phyloP scores from a whole-genome alignment of 2,329 filamentous ascomycete species.

The Colletotrichum sp. region DNA sequence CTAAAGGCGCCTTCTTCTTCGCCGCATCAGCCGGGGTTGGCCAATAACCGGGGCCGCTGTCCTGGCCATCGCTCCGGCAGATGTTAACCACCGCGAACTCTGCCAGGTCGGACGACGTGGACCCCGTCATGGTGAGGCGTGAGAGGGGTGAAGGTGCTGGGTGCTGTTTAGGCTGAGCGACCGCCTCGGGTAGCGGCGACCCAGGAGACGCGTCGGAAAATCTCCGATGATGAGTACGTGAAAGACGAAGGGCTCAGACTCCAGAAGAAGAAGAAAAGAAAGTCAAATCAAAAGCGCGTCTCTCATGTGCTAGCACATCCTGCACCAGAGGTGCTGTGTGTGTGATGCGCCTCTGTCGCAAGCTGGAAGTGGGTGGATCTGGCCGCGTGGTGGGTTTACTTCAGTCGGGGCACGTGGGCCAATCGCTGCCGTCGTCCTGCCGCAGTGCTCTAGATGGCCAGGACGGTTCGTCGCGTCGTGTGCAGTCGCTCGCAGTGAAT shows the following conservation, averaged over 20 bases:
- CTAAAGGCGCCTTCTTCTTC: slow-evolving; percentile 34
- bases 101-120: slow-evolving; percentile 6
- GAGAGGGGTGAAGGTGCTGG: neutral
- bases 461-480: neutral
- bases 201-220: neutral
- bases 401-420: neutral
- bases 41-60: slow-evolving; percentile 50
- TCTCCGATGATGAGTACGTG: neutral
- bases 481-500: neutral
- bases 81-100: slow-evolving; percentile 34
- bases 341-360: neutral
- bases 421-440: neutral
- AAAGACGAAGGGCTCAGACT: neutral
- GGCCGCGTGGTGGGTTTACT: slow-evolving; percentile 1
- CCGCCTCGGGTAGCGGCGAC: neutral
- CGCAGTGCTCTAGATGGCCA: neutral
- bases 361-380: slow-evolving; percentile 9
- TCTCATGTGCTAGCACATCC: slow-evolving; percentile 2
- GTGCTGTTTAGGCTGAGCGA: neutral
- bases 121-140: neutral
- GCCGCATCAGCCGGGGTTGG: slow-evolving; percentile 29
- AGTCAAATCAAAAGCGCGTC: neutral
- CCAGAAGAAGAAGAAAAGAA: neutral
- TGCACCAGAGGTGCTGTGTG: neutral
- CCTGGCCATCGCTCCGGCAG: slow-evolving; percentile 49